Conservation (phyloP, 2,329 filamentous ascomycete genomes). For the Fusarium citri region DNA sequence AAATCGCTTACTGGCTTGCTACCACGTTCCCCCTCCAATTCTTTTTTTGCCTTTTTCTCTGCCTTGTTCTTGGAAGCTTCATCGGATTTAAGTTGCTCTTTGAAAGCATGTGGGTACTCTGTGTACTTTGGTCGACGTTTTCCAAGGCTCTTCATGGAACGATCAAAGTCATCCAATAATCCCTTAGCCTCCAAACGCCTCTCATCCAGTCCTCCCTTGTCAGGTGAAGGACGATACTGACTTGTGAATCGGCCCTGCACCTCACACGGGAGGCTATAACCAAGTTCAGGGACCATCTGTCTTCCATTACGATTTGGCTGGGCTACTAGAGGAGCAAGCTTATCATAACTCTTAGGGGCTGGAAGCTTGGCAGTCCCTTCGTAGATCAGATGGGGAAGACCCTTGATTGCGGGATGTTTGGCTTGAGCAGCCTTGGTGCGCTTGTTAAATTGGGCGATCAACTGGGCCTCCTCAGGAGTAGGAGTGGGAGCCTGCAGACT, state of each 20-base stretch:
- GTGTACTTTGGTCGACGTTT: slow-evolving; percentile 60
- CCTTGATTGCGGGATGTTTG: slow-evolving; percentile 54
- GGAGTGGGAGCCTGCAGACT: slow-evolving; percentile 48
- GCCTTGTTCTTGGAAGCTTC: slow-evolving; percentile 60
- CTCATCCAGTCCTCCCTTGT: slow-evolving; percentile 56
- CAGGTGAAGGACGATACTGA: slow-evolving; percentile 55
- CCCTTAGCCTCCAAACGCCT: slow-evolving; percentile 55
- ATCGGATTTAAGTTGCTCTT: slow-evolving; percentile 60
- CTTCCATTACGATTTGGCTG: slow-evolving; percentile 55
- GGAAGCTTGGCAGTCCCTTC: slow-evolving; percentile 56
- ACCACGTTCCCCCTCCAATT: slow-evolving; percentile 53
- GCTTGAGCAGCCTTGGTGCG: slow-evolving; percentile 53
- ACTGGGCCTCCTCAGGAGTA: slow-evolving; percentile 50
- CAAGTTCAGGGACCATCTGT: slow-evolving; percentile 54
- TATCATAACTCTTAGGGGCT: slow-evolving; percentile 59
- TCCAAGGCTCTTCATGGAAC: slow-evolving; percentile 55
- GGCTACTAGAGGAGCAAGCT: slow-evolving; percentile 57
- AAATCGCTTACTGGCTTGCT: slow-evolving; percentile 53
- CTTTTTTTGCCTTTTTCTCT: slow-evolving; percentile 59
- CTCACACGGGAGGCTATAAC: slow-evolving; percentile 56
- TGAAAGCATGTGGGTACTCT: slow-evolving; percentile 60
- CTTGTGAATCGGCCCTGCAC: slow-evolving; percentile 58
- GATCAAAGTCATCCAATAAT: slow-evolving; percentile 56
- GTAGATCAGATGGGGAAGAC: slow-evolving; percentile 54
- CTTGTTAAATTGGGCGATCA: slow-evolving; percentile 55